Evolutionary conservation across 2,329 filamentous ascomycete genomes (phyloP), one percentile per base, ranked within the genome.

Genomic region (Trichoderma sp.): DNA sequence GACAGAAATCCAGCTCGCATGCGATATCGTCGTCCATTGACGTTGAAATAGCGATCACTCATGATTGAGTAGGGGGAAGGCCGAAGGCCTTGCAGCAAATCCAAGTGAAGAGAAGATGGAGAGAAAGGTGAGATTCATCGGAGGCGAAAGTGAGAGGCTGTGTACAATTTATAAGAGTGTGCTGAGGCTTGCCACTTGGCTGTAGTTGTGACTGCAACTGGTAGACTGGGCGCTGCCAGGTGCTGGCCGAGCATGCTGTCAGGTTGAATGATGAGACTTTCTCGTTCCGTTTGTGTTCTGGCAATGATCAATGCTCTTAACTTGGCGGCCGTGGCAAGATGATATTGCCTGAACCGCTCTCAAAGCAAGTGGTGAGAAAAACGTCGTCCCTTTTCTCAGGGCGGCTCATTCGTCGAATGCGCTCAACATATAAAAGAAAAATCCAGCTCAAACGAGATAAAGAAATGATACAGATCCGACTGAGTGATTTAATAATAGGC

Each of bases 161-260:
- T 52, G 31, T n/a, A 43, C 6, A 11, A 31, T 16, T 27, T 43
- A 55, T 58, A 59, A 16, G 14, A n/a, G 24, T 33, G 6, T 21
- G 16, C 29, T 52, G 21, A 37, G 16, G 13, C 29, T 59, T 43
- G 64, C 55, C 64, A 68, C 64, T 59, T 67, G 64, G 64, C 64
- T 24, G 49, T 52, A 31, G 11, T 49, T 19, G 16, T 11, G 29
- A 37, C 59, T 67, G 40, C 47, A 37, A 29, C 40, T 47, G 64
- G 33, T 19, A 52, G 40, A 16, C 27, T 13, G 19, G 21, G 40
- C 21, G 27, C 16, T 52, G 55, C 37, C 64, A 67, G 64, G 55
- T 52, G 63, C 19, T n/a, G 29, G 13, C 33, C 11, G 33, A 35
- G 13, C 11, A 35, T 35, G 33, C 33, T 14, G 3, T 35, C 33